These are phyloP conservation scores for Escovopsis sp. DNA, from an alignment of 2,329 filamentous ascomycete genomes.

Conservation along the genomic window DNA sequence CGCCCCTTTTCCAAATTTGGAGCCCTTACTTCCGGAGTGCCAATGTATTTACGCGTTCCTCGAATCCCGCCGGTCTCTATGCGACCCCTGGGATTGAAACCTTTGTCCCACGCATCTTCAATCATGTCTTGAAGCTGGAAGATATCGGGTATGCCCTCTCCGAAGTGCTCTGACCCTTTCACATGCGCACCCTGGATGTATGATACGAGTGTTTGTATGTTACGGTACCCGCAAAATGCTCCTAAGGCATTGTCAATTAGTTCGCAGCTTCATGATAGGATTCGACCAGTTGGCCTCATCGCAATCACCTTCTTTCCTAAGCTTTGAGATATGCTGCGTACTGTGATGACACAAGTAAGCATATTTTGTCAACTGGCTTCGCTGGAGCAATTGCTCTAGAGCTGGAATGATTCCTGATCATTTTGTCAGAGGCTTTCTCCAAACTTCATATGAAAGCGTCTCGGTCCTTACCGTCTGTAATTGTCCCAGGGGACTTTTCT, in stretches of 20 bases:
- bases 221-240: slow-evolving; percentile 88
- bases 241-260: slow-evolving; percentile 28
- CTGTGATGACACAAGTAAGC: slow-evolving; percentile 69
- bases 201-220: slow-evolving; percentile 82
- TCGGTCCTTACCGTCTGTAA: slow-evolving; percentile 31
- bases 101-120: slow-evolving; percentile 75
- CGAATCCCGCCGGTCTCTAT: slow-evolving; percentile 74
- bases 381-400: slow-evolving; percentile 46
- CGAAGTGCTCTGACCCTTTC: slow-evolving; percentile 45
- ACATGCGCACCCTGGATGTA: slow-evolving; percentile 51
- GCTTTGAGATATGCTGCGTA: slow-evolving; percentile 68
- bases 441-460: neutral
- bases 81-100: slow-evolving; percentile 61
- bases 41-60: slow-evolving; percentile 90
- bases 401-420: slow-evolving; percentile 43
- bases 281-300: too few relatives aligned
- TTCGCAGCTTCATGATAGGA: too few relatives aligned
- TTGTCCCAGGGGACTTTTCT: slow-evolving; percentile 40
- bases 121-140: slow-evolving; percentile 76
- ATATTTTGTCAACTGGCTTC: slow-evolving; percentile 45
- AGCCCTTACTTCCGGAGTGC: slow-evolving; percentile 61
- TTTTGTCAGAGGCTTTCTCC: neutral
- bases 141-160: slow-evolving; percentile 53
- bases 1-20: too few relatives aligned
- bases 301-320: slow-evolving; percentile 50